phyloP scores from a whole-genome alignment of 768 basidiomycete species.

The Russula emetica region DNA sequence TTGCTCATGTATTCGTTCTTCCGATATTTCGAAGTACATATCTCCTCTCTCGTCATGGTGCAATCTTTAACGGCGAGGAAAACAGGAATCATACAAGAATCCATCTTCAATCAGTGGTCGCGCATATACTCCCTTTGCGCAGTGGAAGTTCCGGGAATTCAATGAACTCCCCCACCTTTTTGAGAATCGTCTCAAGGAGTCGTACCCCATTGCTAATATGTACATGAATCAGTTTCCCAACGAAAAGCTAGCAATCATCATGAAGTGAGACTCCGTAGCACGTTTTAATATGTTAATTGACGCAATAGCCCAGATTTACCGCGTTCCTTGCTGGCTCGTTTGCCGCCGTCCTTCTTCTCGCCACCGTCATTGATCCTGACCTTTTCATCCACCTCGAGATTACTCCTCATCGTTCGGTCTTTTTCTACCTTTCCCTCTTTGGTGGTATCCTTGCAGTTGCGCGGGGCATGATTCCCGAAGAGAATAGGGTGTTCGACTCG shows the following conservation, averaged over 20 bases:
- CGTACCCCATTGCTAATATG: slow-evolving; percentile 85
- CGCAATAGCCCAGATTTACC: slow-evolving; percentile 62
- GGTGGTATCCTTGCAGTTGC: slow-evolving; percentile 85
- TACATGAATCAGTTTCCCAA: slow-evolving; percentile 99
- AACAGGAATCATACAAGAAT: slow-evolving; percentile 96
- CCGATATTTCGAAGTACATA: slow-evolving; percentile 92
- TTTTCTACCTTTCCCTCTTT: slow-evolving; percentile 91
- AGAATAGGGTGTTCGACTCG: slow-evolving; percentile 90
- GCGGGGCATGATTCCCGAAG: slow-evolving; percentile 93
- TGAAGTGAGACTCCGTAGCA: slow-evolving; percentile 60
- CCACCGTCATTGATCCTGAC: slow-evolving; percentile 91
- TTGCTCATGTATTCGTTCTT: slow-evolving; percentile 99
- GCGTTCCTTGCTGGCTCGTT: slow-evolving; percentile 97
- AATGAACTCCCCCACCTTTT: slow-evolving; percentile 97
- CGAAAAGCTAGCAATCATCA: slow-evolving; percentile 81
- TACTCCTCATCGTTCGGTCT: slow-evolving; percentile 83
- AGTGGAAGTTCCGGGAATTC: slow-evolving; percentile 99
- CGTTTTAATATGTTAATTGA: neutral
- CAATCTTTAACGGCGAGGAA: neutral
- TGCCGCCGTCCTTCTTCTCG: slow-evolving; percentile 89
- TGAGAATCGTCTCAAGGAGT: slow-evolving; percentile 76
- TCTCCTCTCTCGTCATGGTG: neutral
- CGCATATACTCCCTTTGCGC: slow-evolving; percentile 88
- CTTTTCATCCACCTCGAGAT: slow-evolving; percentile 92
- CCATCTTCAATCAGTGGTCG: slow-evolving; percentile 92